These are phyloP conservation scores for Gypsophila paniculata DNA, from an alignment of 179 eudicot genomes.

Conservation along the genomic window DNA sequence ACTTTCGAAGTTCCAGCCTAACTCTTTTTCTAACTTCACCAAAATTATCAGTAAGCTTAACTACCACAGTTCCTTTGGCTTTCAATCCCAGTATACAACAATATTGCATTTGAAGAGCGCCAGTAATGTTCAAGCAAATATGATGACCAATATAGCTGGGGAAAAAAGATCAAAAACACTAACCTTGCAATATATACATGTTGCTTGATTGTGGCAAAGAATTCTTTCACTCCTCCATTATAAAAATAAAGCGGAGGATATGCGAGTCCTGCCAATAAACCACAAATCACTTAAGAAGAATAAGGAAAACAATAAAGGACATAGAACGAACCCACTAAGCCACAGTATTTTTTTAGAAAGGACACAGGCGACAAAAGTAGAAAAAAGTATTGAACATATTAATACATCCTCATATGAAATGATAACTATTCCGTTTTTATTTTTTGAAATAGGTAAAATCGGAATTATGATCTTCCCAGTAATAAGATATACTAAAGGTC, in stretches of 20 bases:
- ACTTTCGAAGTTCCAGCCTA: background rate
- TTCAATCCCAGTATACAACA: background rate
- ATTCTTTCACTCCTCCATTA: constrained; percentile 90
- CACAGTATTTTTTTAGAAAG: background rate
- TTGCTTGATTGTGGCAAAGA: constrained; percentile 78
- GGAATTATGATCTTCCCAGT: background rate
- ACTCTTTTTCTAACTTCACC: background rate
- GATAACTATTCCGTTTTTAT: background rate
- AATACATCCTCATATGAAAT: background rate
- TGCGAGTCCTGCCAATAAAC: constrained; percentile 64
- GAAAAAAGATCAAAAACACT: constrained; percentile 18
- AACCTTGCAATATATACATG: constrained; percentile 79
- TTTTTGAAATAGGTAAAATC: background rate
- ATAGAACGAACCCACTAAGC: background rate
- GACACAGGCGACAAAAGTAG: background rate
- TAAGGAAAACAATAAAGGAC: background rate
- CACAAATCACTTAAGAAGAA: background rate
- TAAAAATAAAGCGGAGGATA: constrained; percentile 92
- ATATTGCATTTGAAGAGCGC: constrained; percentile 3
- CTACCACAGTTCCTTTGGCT: background rate
- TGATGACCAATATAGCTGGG: background rate
- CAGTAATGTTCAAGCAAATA: constrained; percentile 11
- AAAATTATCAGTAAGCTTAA: background rate
- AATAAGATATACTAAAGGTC: background rate
- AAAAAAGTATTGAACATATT: background rate